A percentile compares a stretch with the other conserved stretches of the same genome.
Conservation (phyloP, 352 stramenopile species). For the Phytophthora agathidicida region DNA sequence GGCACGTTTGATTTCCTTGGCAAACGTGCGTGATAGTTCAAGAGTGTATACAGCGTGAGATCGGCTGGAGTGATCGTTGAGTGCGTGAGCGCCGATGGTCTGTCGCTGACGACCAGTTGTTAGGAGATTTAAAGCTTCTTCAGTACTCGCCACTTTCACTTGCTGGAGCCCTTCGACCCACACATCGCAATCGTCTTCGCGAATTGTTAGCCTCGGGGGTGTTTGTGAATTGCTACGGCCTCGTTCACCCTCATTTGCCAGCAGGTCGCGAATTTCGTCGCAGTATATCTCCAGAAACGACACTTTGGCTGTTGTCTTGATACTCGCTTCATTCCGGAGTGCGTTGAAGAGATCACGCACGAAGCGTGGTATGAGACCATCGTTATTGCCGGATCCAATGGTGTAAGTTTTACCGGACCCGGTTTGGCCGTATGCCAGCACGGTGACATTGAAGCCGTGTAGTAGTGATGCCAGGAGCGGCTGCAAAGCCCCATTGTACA, state of each 20-base stretch:
- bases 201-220: slow-evolving; percentile 42
- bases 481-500: slow-evolving; percentile 71
- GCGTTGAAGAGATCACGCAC: slow-evolving; percentile 68
- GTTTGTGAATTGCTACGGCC: slow-evolving; percentile 33
- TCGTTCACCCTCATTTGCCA: slow-evolving; percentile 49
- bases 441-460: slow-evolving; percentile 87
- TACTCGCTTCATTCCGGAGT: slow-evolving; percentile 31
- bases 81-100: slow-evolving; percentile 68
- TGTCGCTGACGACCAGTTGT: slow-evolving; percentile 63
- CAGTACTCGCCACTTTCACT: slow-evolving; percentile 51
- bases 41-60: slow-evolving; percentile 86
- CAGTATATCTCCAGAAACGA: slow-evolving; percentile 97
- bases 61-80: slow-evolving; percentile 88
- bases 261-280: slow-evolving; percentile 96
- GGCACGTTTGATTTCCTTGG: slow-evolving; percentile 20
- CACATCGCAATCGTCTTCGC: slow-evolving; percentile 53
- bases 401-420: slow-evolving; percentile 85
- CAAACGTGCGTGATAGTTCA: slow-evolving; percentile 56
- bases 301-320: slow-evolving; percentile 52
- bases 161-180: slow-evolving; percentile 77
- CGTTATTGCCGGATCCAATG: slow-evolving; percentile 46
- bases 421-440: slow-evolving; percentile 86
- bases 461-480: slow-evolving; percentile 80
- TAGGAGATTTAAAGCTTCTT: slow-evolving; percentile 72
- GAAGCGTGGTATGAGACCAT: slow-evolving; percentile 82